These are phyloP conservation scores for Pythium phragmitis DNA, from an alignment of 352 stramenopile genomes.

Conservation along the genomic window DNA sequence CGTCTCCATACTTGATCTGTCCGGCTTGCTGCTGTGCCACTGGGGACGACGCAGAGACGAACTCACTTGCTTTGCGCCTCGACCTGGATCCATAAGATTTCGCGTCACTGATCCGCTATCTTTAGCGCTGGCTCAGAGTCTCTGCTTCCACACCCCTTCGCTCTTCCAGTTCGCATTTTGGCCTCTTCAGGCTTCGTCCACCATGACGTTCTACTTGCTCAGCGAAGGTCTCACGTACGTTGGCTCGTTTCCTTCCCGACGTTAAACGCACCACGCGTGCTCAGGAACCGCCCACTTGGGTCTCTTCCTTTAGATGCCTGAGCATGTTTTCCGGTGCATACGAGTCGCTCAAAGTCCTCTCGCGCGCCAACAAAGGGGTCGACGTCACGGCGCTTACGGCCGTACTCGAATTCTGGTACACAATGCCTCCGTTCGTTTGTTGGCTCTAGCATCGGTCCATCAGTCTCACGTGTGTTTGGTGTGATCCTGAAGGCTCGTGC, in stretches of 20 bases:
- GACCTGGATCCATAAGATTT: background rate
- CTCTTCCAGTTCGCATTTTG: background rate
- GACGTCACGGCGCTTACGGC: constrained; percentile 44
- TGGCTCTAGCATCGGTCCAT: background rate
- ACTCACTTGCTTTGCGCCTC: no score
- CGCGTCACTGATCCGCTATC: background rate
- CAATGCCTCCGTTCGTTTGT: background rate
- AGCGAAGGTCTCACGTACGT: constrained; percentile 68
- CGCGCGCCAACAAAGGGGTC: constrained; percentile 50
- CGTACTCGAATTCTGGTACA: constrained; percentile 67
- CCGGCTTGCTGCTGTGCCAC: no score
- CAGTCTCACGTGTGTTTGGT: background rate
- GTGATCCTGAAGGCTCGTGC: constrained; percentile 42
- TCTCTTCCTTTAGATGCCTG: constrained; percentile 36
- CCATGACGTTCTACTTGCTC: constrained; percentile 72
- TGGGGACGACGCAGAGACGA: no score
- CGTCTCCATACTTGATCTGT: background rate
- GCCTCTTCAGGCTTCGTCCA: background rate
- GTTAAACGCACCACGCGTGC: no score
- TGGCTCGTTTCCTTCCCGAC: background rate
- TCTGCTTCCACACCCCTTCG: background rate
- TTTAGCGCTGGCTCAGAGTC: background rate
- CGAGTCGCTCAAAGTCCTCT: constrained; percentile 71
- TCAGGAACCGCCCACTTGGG: no score
- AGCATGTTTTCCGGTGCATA: constrained; percentile 62